These are phyloP conservation scores for Saccharomycopsis javanensis DNA, from an alignment of 805 yeast genomes.

Conservation along the genomic window DNA sequence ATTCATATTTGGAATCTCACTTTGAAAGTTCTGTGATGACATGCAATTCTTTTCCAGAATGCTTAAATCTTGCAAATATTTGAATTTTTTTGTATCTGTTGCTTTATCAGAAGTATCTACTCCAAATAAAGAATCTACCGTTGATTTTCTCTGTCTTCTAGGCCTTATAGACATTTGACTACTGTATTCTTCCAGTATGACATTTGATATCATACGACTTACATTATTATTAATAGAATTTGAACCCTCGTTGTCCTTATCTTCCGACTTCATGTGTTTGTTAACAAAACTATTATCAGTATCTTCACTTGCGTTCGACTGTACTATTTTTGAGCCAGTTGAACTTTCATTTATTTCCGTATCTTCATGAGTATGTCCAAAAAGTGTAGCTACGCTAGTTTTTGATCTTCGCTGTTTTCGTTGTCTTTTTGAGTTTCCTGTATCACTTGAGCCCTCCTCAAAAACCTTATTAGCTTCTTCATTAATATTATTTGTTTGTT, in stretches of 20 bases:
- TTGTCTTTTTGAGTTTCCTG: not conserved
- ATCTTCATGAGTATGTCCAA: not conserved
- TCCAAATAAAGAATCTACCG: not conserved
- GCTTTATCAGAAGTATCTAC: not conserved
- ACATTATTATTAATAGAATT: not conserved
- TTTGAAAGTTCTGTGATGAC: not conserved
- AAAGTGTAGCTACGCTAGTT: not conserved
- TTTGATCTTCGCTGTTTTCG: conserved; percentile 3
- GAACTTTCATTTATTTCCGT: not conserved
- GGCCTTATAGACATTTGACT: not conserved
- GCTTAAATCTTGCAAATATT: not conserved
- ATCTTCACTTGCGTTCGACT: not conserved
- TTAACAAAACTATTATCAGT: not conserved
- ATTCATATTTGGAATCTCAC: too few species aligned
- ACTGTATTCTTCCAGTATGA: not conserved
- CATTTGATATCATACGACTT: not conserved
- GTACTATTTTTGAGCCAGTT: not conserved
- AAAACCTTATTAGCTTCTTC: not conserved
- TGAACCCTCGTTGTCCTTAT: not conserved
- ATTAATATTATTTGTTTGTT: not conserved
- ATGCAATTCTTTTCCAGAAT: not conserved
- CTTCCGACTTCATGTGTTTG: not conserved
- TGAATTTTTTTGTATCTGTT: not conserved
- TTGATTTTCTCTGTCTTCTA: not conserved
- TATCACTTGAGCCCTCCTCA: not conserved